Evolutionary conservation across 2,329 filamentous ascomycete genomes (phyloP).

Genomic region (Pyrenophora tritici-repentis): DNA sequence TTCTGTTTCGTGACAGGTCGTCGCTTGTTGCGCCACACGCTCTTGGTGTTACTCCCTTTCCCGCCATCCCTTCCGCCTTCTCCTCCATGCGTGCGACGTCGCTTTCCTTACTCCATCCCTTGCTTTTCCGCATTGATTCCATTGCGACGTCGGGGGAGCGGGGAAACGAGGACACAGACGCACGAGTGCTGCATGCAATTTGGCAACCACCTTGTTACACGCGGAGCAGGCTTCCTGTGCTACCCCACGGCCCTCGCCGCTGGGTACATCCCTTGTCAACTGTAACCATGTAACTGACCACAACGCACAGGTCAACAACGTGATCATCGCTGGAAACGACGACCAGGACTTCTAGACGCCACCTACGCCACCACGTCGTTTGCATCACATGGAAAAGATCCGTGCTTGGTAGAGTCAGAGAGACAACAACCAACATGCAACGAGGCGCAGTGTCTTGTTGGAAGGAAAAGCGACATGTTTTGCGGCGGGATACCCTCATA

Average conservation of each 20-base stretch:
- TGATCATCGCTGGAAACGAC: slow-evolving; percentile 86
- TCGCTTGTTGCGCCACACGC: slow-evolving; percentile 12
- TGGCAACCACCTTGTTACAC: slow-evolving; percentile 27
- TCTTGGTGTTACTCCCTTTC: slow-evolving; percentile 11
- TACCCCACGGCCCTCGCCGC: slow-evolving; percentile 5
- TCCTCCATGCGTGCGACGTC: slow-evolving; percentile 11
- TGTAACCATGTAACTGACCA: slow-evolving; percentile 15
- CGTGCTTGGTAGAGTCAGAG: neutral
- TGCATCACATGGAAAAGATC: neutral
- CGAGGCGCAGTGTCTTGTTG: neutral
- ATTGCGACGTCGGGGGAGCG: slow-evolving; percentile 28
- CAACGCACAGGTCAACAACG: slow-evolving; percentile 72
- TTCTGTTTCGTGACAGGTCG: slow-evolving; percentile 16
- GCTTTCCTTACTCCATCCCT: slow-evolving; percentile 16
- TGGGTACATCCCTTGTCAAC: slow-evolving; percentile 8
- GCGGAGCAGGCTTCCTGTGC: slow-evolving; percentile 16
- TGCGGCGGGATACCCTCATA: slow-evolving; percentile 2
- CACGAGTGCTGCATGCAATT: slow-evolving; percentile 14
- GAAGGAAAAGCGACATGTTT: neutral
- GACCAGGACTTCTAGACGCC: slow-evolving; percentile 77
- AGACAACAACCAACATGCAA: neutral
- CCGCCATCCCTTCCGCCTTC: slow-evolving; percentile 14
- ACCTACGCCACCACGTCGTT: slow-evolving; percentile 1
- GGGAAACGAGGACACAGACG: slow-evolving; percentile 14
- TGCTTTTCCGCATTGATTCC: slow-evolving; percentile 10